These are phyloP conservation scores for Tricholoma furcatifolium DNA, from an alignment of 768 basidiomycete genomes.

Conservation along the genomic window DNA sequence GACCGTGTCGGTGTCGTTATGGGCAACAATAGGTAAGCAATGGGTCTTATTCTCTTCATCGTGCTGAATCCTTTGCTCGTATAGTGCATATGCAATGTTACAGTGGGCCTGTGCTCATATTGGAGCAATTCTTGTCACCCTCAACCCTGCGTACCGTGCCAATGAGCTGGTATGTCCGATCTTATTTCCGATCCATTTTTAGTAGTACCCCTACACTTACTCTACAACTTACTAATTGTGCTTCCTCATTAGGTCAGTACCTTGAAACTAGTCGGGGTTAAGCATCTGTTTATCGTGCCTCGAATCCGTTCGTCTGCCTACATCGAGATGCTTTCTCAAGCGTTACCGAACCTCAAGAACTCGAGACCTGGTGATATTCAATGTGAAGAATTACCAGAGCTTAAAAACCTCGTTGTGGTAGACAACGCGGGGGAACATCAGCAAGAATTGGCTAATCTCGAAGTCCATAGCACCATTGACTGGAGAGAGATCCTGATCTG, in stretches of 20 bases:
- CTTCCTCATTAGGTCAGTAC: constrained; percentile 48
- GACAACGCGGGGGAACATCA: constrained; percentile 50
- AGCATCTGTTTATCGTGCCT: constrained; percentile 73
- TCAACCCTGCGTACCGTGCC: constrained; percentile 79
- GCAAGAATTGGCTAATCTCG: constrained; percentile 36
- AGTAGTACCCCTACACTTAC: too few relatives aligned
- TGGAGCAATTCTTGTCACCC: constrained; percentile 79
- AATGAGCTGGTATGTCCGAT: constrained; percentile 60
- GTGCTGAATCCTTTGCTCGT: neutral
- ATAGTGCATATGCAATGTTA: constrained; percentile 73
- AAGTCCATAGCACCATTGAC: constrained; percentile 55
- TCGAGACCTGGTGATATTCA: constrained; percentile 55
- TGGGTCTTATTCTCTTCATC: too few relatives aligned
- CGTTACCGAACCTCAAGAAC: constrained; percentile 52
- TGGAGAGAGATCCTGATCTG: constrained; percentile 75
- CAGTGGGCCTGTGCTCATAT: constrained; percentile 88
- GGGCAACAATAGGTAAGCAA: constrained; percentile 77
- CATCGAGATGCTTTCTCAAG: constrained; percentile 54
- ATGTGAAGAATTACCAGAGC: constrained; percentile 54
- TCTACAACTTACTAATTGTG: too few relatives aligned
- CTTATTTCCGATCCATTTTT: neutral
- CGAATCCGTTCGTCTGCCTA: constrained; percentile 65
- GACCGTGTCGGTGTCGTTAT: constrained; percentile 80
- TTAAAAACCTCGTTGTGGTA: constrained; percentile 65
- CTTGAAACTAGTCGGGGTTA: constrained; percentile 61